Evolutionary conservation across 1,284 basidiomycete genomes (phyloP), one percentile per base, ranked within the genome.

Genomic region (Sanghuangporus weigelae): DNA sequence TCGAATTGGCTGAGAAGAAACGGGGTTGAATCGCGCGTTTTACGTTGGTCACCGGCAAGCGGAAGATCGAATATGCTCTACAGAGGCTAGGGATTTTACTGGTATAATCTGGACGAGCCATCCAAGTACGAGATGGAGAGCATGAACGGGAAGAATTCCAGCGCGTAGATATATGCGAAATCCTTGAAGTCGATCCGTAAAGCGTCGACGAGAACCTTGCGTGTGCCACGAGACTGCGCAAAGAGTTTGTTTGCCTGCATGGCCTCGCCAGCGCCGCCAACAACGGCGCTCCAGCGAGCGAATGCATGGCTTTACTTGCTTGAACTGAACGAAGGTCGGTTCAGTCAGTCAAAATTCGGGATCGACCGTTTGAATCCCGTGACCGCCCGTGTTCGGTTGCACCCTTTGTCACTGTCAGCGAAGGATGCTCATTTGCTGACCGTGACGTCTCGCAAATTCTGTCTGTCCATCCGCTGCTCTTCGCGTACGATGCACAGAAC

Each of bases 1-100:
- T 64, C 68, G 38, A 68, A 59, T 80, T 75, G 14, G 76, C 74
- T 12, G 79, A 80, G 71, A 81, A 78, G 69, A 75, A 78, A 21
- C 78, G 77, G n/a, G 74, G 71, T 59, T 74, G 69, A 51, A 77
- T 67, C 26, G 66, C 61, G 49, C 53, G 48, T 26, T 66, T 57
- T 2, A 48, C 48, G 21, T 51, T 35, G 12, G 62, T 53, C 10
- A 44, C 36, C 12, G 54, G 26, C 23, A 50, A 36, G 35, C 31
- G 46, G 6, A 35, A 40, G 21, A 23, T 36, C 31, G 54, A 62
- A 19, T 62, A 62, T 21, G 31, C 35, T 19, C 61, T 55, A 39
- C 44, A 56, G 53, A 63, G 60, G 67, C 19, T 59, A 59, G 7
- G 44, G 59, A 50, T 36, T 21, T 21, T 39, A 36, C 54, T 50